phyloP scores from a whole-genome alignment of 805 yeast genomes.

The Nakazawaea anatomiae region DNA sequence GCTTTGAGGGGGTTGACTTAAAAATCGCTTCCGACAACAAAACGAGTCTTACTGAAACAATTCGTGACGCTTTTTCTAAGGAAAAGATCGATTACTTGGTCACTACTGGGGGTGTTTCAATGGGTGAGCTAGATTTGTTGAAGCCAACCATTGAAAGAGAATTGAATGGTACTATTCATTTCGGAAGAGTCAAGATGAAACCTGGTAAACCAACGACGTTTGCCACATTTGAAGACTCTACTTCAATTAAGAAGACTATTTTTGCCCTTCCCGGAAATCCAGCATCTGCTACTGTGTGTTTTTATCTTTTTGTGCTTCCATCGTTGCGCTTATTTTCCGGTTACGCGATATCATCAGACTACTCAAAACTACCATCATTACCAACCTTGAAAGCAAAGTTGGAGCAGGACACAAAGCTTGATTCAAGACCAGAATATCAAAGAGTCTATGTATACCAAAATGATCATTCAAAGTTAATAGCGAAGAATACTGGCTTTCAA shows the following conservation, averaged over 20 bases:
- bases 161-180: conserved; percentile 39
- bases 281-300: conserved; percentile 45
- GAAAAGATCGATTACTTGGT: conserved; percentile 34
- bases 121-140: conserved; percentile 49
- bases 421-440: conserved; percentile 48
- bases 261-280: conserved; percentile 56
- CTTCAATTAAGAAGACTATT: conserved; percentile 23
- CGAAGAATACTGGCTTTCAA: conserved; percentile 43
- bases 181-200: conserved; percentile 53
- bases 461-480: conserved; percentile 22
- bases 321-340: conserved; percentile 35
- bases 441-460: conserved; percentile 30
- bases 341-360: conserved; percentile 8
- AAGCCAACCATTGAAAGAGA: conserved; percentile 41
- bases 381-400: conserved; percentile 31
- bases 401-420: conserved; percentile 27
- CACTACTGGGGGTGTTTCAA: conserved; percentile 54
- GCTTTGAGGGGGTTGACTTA: conserved; percentile 35
- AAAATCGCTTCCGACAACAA: conserved; percentile 44
- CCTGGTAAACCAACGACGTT: conserved; percentile 58
- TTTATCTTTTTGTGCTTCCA: conserved; percentile 41
- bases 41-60: conserved; percentile 17
- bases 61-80: conserved; percentile 21
- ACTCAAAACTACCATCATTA: conserved; percentile 16
- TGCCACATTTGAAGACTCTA: conserved; percentile 30